These are phyloP conservation scores for Hyparrhenia diplandra DNA, from an alignment of 176 grass and related monocot species.

Conservation along the genomic window DNA sequence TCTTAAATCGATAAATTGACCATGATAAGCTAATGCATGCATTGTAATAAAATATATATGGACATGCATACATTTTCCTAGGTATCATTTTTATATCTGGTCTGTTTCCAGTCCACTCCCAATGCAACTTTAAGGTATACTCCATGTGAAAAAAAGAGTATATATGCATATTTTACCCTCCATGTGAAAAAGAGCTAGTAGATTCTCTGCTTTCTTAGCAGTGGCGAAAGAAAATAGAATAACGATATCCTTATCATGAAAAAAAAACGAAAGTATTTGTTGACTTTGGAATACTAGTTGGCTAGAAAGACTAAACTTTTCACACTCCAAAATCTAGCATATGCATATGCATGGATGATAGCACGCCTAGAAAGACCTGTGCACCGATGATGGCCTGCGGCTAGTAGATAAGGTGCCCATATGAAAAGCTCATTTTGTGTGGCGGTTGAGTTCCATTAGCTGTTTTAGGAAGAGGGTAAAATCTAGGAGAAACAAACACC, in stretches of 20 bases:
- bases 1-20: background rate
- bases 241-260: slow-evolving; percentile 16
- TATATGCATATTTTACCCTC: slow-evolving; percentile 12
- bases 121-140: slow-evolving; percentile 8
- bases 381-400: background rate
- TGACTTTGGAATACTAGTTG: background rate
- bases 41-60: background rate
- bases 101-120: background rate
- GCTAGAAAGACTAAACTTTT: background rate
- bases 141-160: no score
- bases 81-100: background rate
- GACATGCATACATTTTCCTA: background rate
- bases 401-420: background rate
- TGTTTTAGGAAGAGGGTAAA: background rate
- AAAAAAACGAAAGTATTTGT: background rate
- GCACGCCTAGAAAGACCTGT: no score
- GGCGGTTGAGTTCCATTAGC: background rate
- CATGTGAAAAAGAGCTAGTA: slow-evolving; percentile 30
- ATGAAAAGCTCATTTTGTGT: background rate
- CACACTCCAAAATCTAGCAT: background rate
- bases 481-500: background rate
- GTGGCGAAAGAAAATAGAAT: background rate
- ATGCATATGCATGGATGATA: background rate
- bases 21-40: background rate
- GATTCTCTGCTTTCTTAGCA: slow-evolving; percentile 26